phyloP scores from a whole-genome alignment of 768 basidiomycete species.

The Steccherinum ochraceum region DNA sequence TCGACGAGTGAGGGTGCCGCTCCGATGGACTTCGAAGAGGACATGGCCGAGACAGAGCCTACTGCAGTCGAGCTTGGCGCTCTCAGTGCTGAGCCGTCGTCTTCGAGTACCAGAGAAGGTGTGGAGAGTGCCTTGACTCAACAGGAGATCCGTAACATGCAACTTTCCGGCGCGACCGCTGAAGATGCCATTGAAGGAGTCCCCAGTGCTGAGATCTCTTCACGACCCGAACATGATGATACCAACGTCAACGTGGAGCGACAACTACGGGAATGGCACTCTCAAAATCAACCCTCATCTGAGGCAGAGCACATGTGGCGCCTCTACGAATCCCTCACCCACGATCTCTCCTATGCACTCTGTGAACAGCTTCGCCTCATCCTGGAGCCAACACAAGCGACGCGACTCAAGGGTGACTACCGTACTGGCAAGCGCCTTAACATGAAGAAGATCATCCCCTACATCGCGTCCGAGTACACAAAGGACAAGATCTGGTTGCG shows the following conservation, averaged over 20 bases:
- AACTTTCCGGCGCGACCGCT: constrained; percentile 13
- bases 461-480: constrained; percentile 97
- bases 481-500: constrained; percentile 99
- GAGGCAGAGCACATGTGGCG: constrained; percentile 82
- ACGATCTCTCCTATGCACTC: constrained; percentile 83
- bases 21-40: constrained; percentile 45
- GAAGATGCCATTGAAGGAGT: constrained; percentile 13
- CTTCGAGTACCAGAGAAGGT: constrained; percentile 22
- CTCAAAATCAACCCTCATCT: constrained; percentile 45
- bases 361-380: constrained; percentile 97
- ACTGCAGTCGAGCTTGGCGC: constrained; percentile 11
- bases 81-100: constrained; percentile 20
- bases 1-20: constrained; percentile 18
- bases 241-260: constrained; percentile 34
- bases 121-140: constrained; percentile 45
- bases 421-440: constrained; percentile 96
- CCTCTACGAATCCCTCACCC: constrained; percentile 83
- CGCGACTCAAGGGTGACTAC: constrained; percentile 93
- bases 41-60: constrained; percentile 21
- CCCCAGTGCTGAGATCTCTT: constrained; percentile 1
- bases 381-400: constrained; percentile 90
- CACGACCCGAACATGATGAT: constrained; percentile 21
- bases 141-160: constrained; percentile 15
- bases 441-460: constrained; percentile 98
- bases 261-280: constrained; percentile 56